Evolutionary conservation across 2,329 filamentous ascomycete genomes (phyloP).

Genomic region (Thermothelomyces thermophilus): DNA sequence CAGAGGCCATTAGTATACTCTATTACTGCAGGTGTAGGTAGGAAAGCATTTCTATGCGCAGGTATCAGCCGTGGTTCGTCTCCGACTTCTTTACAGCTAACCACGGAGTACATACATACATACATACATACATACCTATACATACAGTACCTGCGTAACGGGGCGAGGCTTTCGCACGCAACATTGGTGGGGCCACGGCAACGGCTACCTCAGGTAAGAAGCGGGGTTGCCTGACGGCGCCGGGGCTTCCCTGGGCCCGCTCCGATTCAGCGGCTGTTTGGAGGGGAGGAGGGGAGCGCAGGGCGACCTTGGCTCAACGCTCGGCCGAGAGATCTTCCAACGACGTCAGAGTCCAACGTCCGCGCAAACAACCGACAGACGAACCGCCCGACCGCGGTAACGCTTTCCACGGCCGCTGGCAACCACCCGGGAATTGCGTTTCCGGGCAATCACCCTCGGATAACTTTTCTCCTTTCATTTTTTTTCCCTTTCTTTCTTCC

Average conservation of each 20-base stretch:
- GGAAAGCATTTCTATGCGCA: too few species aligned
- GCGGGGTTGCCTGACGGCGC: background rate
- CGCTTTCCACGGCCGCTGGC: background rate
- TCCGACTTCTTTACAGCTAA: too few species aligned
- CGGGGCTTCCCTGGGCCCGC: background rate
- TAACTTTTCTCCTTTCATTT: background rate
- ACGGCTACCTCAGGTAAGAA: too few species aligned
- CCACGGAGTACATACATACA: too few species aligned
- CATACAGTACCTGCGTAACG: background rate
- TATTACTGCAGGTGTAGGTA: too few species aligned
- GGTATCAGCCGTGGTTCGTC: too few species aligned
- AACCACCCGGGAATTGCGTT: background rate
- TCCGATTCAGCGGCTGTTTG: background rate
- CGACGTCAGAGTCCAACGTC: conserved; percentile 10
- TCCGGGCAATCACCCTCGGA: background rate
- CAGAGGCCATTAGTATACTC: too few species aligned
- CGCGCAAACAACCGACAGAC: background rate
- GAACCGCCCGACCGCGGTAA: background rate
- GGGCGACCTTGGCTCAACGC: conserved; percentile 9
- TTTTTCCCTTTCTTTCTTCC: background rate
- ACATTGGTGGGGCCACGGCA: background rate
- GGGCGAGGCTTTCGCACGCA: background rate
- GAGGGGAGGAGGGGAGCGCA: background rate
- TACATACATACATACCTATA: too few species aligned
- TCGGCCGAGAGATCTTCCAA: conserved; percentile 7